Conservation (phyloP, 2,329 filamentous ascomycete species). For the Phoma herbarum region DNA sequence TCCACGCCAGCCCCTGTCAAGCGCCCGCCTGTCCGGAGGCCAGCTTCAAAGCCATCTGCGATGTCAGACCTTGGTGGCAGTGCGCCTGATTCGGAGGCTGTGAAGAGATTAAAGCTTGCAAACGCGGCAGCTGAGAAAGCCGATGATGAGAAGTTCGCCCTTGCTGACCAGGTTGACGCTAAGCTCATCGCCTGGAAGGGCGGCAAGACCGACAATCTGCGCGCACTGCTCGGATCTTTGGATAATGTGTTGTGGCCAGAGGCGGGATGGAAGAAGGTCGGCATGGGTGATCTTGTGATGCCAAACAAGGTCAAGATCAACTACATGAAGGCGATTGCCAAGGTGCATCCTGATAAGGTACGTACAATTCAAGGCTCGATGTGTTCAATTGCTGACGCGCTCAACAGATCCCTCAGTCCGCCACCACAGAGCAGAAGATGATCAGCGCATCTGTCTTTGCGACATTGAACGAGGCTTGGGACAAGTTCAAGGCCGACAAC, state of each 20-base stretch:
- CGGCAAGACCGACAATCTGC: constrained; percentile 90
- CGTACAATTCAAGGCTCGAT: constrained; percentile 12
- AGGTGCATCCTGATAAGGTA: constrained; percentile 99
- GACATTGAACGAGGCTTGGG: constrained; percentile 73
- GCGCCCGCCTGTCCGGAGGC: constrained; percentile 41
- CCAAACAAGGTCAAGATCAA: constrained; percentile 94
- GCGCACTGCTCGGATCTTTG: constrained; percentile 84
- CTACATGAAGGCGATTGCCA: constrained; percentile 99
- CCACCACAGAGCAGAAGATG: constrained; percentile 74
- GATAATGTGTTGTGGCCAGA: constrained; percentile 91
- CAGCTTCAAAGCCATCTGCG: constrained; percentile 51
- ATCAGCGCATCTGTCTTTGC: constrained; percentile 72
- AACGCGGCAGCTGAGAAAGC: constrained; percentile 85
- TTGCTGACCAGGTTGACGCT: constrained; percentile 85
- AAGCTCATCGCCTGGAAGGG: constrained; percentile 82
- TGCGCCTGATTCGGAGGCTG: constrained; percentile 73
- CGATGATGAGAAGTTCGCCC: constrained; percentile 91
- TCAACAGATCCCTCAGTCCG: constrained; percentile 64
- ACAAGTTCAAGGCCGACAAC: constrained; percentile 72
- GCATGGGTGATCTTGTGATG: constrained; percentile 90
- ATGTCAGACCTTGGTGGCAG: constrained; percentile 53
- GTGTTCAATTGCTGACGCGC: constrained; percentile 4
- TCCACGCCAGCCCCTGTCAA: constrained; percentile 30
- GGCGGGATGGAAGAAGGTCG: constrained; percentile 96
- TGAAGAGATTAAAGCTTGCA: constrained; percentile 80